Evolutionary conservation across 352 stramenopile genomes (phyloP).

Genomic region (Halophytophthora batemanensis): DNA sequence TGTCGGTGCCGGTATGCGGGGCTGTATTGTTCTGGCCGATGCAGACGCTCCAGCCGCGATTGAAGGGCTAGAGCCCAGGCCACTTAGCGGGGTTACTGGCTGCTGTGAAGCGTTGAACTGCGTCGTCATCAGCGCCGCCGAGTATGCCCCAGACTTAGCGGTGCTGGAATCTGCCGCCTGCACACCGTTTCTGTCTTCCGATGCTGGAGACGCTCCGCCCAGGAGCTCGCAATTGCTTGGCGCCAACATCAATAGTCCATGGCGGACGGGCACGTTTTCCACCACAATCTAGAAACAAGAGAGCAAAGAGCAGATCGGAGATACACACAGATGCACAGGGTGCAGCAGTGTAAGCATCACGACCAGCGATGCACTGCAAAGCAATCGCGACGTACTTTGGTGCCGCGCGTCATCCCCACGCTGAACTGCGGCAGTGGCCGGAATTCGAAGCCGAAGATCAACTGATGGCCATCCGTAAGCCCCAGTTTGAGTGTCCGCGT

Average conservation of each 20-base stretch:
- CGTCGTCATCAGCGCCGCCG: slow-evolving; percentile 48
- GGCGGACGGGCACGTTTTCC: slow-evolving; percentile 61
- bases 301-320: no score
- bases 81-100: no score
- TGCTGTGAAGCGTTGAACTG: slow-evolving; percentile 31
- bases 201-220: slow-evolving; percentile 31
- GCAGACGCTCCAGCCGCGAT: no score
- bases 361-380: no score
- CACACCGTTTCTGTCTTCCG: slow-evolving; percentile 7
- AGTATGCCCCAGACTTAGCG: slow-evolving; percentile 46
- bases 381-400: no score
- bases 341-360: no score
- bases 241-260: slow-evolving; percentile 69
- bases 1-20: no score
- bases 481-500: slow-evolving; percentile 80
- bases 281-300: no score
- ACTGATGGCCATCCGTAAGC: slow-evolving; percentile 74
- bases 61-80: no score
- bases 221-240: slow-evolving; percentile 66
- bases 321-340: no score
- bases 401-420: slow-evolving; percentile 47
- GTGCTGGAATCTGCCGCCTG: slow-evolving; percentile 11
- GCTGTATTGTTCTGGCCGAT: no score
- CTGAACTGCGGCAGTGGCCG: slow-evolving; percentile 50
- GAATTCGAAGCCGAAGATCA: slow-evolving; percentile 77